Evolutionary conservation across 176 grass and related monocot genomes (phyloP), one percentile per base, ranked within the genome.

Genomic region (Thalia dealbata): DNA sequence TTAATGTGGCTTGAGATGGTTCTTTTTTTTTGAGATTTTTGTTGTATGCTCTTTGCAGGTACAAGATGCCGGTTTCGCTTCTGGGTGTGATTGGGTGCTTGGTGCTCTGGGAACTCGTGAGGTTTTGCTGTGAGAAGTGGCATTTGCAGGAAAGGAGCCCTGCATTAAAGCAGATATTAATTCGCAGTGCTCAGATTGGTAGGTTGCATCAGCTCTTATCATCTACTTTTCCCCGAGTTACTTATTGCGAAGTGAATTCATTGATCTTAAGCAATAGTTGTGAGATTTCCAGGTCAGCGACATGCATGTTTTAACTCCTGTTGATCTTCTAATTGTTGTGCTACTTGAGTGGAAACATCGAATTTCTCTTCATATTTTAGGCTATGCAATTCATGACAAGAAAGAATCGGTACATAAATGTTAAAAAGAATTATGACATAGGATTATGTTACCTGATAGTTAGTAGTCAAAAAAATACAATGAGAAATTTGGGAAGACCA

Each of bases 11-110:
- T 27, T 51, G 50, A 1, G 43, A 21, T 48, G 2, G 6, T 3
- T 67, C 9, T 66, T 46, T 35, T 66, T 46, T 35, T 23, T 19
- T 63, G 67, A 64, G 72, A 32, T 35, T 10, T 78, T 72, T 46
- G 45, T 75, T 79, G 3, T n/a, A n/a, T n/a, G n/a, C n/a, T n/a
- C n/a, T n/a, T n/a, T n/a, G 60, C 60, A 96, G 92, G 76, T 96
- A 96, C 75, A 74, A 82, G 79, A 92, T 92, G 87, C 92, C 92
- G 7, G 79, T 86, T 72, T 83, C 92, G 12, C 76, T 92, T 25
- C 50, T 92, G 23, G 92, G 92, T 28, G 70, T 92, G 89, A 9
- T 92, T 45, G 75, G 64, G 19, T 89, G 87, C 73, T 70, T 96
- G 6, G 76, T 74, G 0, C 68, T 92, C 60, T 96, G 92, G 92